Conservation (phyloP, 441 rosid genomes). For the Gossypium schwendimanii region DNA sequence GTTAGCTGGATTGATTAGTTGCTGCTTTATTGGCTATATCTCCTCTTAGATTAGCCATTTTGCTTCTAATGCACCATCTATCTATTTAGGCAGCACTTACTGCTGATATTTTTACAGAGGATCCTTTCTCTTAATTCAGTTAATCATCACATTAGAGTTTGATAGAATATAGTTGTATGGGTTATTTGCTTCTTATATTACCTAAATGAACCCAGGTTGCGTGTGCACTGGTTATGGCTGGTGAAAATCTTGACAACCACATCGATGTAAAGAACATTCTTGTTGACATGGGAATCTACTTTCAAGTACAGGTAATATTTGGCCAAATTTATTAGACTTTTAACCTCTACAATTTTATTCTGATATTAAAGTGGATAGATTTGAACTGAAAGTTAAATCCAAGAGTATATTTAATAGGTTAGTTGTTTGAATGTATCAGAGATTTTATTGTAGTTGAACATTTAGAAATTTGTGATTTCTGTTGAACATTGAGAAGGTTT, state of each 20-base stretch:
- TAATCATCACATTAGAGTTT: neutral
- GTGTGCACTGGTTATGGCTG: neutral
- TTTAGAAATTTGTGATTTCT: neutral
- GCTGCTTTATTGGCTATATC: neutral
- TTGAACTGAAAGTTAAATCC: neutral
- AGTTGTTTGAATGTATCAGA: neutral
- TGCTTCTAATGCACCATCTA: neutral
- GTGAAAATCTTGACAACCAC: neutral
- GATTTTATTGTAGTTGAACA: neutral
- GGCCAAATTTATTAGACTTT: neutral
- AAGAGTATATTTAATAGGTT: neutral
- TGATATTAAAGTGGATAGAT: neutral
- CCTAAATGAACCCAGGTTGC: constrained; percentile 27
- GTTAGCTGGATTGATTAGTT: neutral
- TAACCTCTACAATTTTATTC: neutral
- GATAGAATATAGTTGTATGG: neutral
- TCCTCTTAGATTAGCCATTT: neutral
- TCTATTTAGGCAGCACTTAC: neutral
- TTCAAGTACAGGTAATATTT: constrained; percentile 19
- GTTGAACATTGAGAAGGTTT: neutral
- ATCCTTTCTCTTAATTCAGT: neutral
- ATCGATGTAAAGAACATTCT: neutral
- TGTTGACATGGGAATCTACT: constrained; percentile 2
- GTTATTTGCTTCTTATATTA: neutral
- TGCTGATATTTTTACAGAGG: neutral